Evolutionary conservation across 805 yeast species (phyloP).

Genomic region (Kuraishia cidri): DNA sequence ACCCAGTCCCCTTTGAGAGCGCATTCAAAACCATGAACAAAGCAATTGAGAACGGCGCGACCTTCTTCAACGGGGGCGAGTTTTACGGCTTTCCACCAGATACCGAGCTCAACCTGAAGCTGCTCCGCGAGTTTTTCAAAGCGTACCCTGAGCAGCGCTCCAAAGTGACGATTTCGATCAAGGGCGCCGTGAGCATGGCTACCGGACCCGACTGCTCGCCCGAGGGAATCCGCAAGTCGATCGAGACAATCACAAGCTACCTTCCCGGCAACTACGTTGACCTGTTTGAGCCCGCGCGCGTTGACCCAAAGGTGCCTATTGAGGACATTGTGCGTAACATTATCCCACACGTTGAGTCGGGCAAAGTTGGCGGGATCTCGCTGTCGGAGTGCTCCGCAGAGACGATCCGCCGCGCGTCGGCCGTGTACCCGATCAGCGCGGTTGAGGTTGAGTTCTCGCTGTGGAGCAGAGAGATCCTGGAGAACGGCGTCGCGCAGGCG

Average conservation of each 20-base stretch:
- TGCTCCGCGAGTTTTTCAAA: conserved; percentile 49
- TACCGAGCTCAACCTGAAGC: conserved; percentile 40
- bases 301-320: conserved; percentile 46
- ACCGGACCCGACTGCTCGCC: conserved; percentile 39
- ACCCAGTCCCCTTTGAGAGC: conserved; percentile 42
- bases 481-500: conserved; percentile 54
- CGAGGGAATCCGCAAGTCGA: conserved; percentile 35
- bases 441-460: conserved; percentile 79
- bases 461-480: conserved; percentile 50
- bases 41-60: conserved; percentile 39
- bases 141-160: conserved; percentile 45
- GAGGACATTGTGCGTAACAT: conserved; percentile 52
- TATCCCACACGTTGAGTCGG: conserved; percentile 49
- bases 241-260: conserved; percentile 31
- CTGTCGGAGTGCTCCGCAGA: conserved; percentile 63
- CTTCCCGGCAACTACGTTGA: conserved; percentile 35
- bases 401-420: conserved; percentile 50
- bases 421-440: conserved; percentile 48
- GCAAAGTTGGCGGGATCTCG: conserved; percentile 62
- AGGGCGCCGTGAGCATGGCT: conserved; percentile 45
- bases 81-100: conserved; percentile 53
- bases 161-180: conserved; percentile 53
- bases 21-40: conserved; percentile 46
- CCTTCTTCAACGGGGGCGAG: conserved; percentile 66
- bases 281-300: conserved; percentile 66